phyloP scores from a whole-genome alignment of 129 eudicot species.

The Daucus carota region DH1_v3.0 NC_030389.2:10885501-10886000 shows the following conservation, averaged over 20 bases:
- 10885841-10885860: neutral
- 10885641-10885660: neutral
- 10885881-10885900: conserved; percentile 50
- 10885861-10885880: neutral
- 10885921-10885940: conserved; percentile 34
- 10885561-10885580: neutral
- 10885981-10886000: conserved; percentile 7
- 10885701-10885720: conserved; percentile 45
- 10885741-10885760: conserved; percentile 61
- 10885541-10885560: neutral
- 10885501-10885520: neutral
- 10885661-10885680: conserved; percentile 59
- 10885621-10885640: too few species aligned
- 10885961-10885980: neutral
- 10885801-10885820: conserved; percentile 10
- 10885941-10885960: conserved; percentile 38
- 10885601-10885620: conserved; percentile 11
- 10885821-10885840: neutral
- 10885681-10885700: conserved; percentile 76
- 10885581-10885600: neutral
- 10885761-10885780: conserved; percentile 38
- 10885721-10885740: conserved; percentile 79
- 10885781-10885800: conserved; percentile 83
- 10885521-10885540: neutral
- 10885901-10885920: conserved; percentile 91